A percentile compares a stretch with the other conserved stretches of the same genome.
phyloP scores from a whole-genome alignment of 2,329 filamentous ascomycete genomes.

The Aspergillus sp. region DNA sequence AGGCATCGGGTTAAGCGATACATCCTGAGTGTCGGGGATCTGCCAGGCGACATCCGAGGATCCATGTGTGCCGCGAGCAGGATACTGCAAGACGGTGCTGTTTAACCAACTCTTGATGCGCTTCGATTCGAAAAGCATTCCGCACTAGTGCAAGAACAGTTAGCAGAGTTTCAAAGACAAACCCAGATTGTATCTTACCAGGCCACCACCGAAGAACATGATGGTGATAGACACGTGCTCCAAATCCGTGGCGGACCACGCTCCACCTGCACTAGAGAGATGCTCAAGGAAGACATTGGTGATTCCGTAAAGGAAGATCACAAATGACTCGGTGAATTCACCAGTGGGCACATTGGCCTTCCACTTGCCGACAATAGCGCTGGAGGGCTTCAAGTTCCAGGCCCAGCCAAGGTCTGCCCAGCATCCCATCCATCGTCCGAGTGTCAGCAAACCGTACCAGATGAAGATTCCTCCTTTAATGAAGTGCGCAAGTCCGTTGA shows the following conservation, averaged over 20 bases:
- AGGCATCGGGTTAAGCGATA: constrained; percentile 84
- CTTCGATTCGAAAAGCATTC: constrained; percentile 79
- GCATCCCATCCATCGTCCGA: constrained; percentile 85
- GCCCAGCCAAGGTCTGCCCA: constrained; percentile 92
- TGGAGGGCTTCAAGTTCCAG: constrained; percentile 76
- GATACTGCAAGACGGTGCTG: constrained; percentile 41
- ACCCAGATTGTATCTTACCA: constrained; percentile 49
- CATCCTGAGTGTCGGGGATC: constrained; percentile 62
- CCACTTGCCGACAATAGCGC: constrained; percentile 57
- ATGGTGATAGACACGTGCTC: constrained; percentile 92
- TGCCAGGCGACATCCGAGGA: constrained; percentile 49
- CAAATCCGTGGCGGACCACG: constrained; percentile 74
- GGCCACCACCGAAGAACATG: constrained; percentile 86
- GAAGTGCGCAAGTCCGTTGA: constrained; percentile 86
- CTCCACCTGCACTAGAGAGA: constrained; percentile 64
- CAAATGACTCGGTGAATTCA: constrained; percentile 82
- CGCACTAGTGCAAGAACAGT: constrained; percentile 47
- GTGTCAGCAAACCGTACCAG: constrained; percentile 80
- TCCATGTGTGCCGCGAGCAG: constrained; percentile 27
- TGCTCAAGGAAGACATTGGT: constrained; percentile 94
- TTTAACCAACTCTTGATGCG: constrained; percentile 57
- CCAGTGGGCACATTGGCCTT: constrained; percentile 63
- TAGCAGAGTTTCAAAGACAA: not conserved
- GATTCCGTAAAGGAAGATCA: constrained; percentile 85
- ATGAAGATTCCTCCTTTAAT: constrained; percentile 95